These are phyloP conservation scores for Aspergillus quadricinctus DNA, from an alignment of 2,329 filamentous ascomycete genomes.

Conservation along the genomic window DNA sequence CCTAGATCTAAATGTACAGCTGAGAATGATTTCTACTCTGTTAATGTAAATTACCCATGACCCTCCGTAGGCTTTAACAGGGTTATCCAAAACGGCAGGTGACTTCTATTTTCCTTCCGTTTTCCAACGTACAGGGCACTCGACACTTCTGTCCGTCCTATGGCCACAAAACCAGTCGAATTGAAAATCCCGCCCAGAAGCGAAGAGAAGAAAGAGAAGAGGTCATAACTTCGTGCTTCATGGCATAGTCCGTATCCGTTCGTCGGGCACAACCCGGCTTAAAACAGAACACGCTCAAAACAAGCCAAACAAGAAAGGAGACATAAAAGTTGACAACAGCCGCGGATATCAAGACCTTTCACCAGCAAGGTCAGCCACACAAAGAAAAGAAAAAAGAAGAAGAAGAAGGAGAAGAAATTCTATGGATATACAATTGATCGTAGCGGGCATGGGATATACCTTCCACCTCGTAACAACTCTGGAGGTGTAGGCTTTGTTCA, in stretches of 20 bases:
- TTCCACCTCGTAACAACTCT: background rate
- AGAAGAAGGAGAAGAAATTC: slow-evolving; percentile 3
- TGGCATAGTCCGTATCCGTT: slow-evolving; percentile 3
- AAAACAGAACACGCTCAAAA: slow-evolving; percentile 4
- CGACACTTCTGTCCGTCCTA: background rate
- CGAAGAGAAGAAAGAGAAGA: background rate
- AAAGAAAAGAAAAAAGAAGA: slow-evolving; percentile 5
- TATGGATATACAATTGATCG: background rate
- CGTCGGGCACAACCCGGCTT: slow-evolving; percentile 1
- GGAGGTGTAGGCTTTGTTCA: background rate
- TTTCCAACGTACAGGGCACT: background rate
- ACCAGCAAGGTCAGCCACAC: background rate
- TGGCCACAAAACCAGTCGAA: background rate
- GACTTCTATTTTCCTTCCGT: background rate
- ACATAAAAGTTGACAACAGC: background rate
- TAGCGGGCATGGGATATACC: background rate
- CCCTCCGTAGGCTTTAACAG: background rate
- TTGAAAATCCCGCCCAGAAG: background rate
- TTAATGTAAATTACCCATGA: background rate
- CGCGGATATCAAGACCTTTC: background rate
- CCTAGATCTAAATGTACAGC: background rate
- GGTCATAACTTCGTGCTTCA: slow-evolving; percentile 7
- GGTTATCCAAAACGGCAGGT: background rate
- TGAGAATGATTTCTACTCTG: background rate
- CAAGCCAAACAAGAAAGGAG: background rate